Evolutionary conservation across 1,284 basidiomycete genomes (phyloP).

Genomic region (Pterula multifida): DNA sequence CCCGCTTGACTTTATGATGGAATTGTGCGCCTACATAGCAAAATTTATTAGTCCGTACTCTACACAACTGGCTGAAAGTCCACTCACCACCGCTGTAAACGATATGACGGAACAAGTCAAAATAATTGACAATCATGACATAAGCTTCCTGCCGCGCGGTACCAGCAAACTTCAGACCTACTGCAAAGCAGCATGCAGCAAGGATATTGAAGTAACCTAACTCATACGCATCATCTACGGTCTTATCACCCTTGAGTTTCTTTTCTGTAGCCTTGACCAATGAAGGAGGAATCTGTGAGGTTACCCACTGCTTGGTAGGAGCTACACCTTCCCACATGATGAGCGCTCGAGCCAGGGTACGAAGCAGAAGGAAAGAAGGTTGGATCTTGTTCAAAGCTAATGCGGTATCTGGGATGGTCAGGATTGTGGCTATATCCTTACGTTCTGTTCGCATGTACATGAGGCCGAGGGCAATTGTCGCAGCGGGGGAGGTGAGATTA

Average conservation of each 20-base stretch:
- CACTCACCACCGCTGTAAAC: conserved; percentile 51
- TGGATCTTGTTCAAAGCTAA: conserved; percentile 76
- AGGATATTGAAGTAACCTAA: conserved; percentile 84
- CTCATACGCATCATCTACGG: conserved; percentile 67
- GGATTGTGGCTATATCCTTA: conserved; percentile 73
- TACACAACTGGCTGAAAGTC: background rate
- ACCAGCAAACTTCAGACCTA: conserved; percentile 90
- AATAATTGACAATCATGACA: conserved; percentile 67
- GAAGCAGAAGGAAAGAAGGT: conserved; percentile 77
- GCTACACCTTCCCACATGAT: conserved; percentile 82
- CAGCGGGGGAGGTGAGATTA: conserved; percentile 83
- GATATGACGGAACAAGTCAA: conserved; percentile 64
- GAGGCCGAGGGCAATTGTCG: conserved; percentile 81
- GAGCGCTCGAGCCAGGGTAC: conserved; percentile 67
- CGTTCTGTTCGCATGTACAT: conserved; percentile 86
- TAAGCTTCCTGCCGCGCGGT: conserved; percentile 85
- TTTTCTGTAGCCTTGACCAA: conserved; percentile 50
- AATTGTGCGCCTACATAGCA: conserved; percentile 24
- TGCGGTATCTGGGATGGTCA: conserved; percentile 74
- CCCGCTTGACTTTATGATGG: conserved; percentile 76
- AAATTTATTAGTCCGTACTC: background rate
- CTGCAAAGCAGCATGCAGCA: conserved; percentile 83
- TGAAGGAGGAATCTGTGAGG: conserved; percentile 59
- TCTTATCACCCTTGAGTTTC: conserved; percentile 34
- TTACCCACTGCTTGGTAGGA: conserved; percentile 72